These are phyloP conservation scores for Jatropha multifida DNA, from an alignment of 441 rosid species.

Conservation along the genomic window DNA sequence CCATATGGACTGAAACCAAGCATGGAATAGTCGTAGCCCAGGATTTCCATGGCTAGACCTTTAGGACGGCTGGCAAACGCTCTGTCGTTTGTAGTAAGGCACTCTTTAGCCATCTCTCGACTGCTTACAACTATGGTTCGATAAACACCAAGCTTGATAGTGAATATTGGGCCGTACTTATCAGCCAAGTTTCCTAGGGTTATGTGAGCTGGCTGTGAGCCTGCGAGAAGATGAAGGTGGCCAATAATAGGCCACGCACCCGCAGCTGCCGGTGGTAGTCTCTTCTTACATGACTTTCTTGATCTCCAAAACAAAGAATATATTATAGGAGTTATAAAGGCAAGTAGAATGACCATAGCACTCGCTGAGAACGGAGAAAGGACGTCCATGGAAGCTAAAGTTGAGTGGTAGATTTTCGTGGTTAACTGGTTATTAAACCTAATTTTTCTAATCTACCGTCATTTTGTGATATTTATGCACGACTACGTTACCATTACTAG, in stretches of 20 bases:
- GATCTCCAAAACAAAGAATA: neutral
- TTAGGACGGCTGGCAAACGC: conserved; percentile 35
- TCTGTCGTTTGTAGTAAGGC: conserved; percentile 37
- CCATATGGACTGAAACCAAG: conserved; percentile 38
- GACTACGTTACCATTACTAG: too few relatives aligned
- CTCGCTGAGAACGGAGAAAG: neutral
- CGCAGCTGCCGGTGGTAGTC: conserved; percentile 19
- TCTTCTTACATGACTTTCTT: neutral
- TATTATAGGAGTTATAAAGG: neutral
- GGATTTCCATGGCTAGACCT: conserved; percentile 18
- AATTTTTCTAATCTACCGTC: too few relatives aligned
- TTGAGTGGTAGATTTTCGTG: conserved; percentile 25
- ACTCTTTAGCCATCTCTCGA: conserved; percentile 43
- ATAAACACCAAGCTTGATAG: conserved; percentile 33
- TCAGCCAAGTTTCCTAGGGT: too few relatives aligned
- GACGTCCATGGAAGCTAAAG: conserved; percentile 48
- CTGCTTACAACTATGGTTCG: neutral
- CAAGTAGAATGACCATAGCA: neutral
- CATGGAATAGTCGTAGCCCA: conserved; percentile 36
- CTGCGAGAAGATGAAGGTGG: too few relatives aligned
- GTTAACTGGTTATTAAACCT: too few relatives aligned
- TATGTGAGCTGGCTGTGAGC: too few relatives aligned
- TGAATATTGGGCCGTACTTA: too few relatives aligned
- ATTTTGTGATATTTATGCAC: too few relatives aligned
- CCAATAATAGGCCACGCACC: too few relatives aligned